Base-by-base conservation (phyloP, 768 basidiomycete genomes). In the Termitomyces heimii region DNA sequence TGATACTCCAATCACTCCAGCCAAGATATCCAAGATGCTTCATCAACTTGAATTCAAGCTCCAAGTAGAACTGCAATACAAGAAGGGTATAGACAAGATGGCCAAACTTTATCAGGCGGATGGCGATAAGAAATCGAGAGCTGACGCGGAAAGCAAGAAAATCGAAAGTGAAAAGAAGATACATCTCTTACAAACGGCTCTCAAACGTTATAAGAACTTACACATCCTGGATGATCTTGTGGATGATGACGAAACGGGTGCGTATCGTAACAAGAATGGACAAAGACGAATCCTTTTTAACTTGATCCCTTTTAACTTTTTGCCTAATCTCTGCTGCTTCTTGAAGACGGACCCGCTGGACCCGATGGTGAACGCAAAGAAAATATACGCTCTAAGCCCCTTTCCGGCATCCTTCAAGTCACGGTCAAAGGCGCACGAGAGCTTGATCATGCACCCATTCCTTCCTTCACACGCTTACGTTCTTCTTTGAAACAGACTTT, bases 31-130 rank as follows among this genome's bases (percentile, higher is more conserved):
- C 42, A 85, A 85, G 64, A 98, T 98, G 95, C 84, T 98, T 50
- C 95, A 98, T 73, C 95, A 98, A 72, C 86, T 99, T 60, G 95
- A 98, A 73, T 99, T 98, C 83, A 99, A 99, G 76, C 85, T 98
- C 55, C 92, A 96, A 71, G 93, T 99, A 62, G 97, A 99, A 74
- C 84, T 89, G 76, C 94, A 98, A 74, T 98, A 98, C 79, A 96
- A 95, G 79, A 83, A 88, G 70, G 97, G 97, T 42, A 97, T 98
- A 62, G 95, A 98, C 75, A 98, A 98, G 78, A 99, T 99, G 97
- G 91, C 88, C 37, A 95, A 91, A 72, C 80, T 98, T 32, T 98
- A 98, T 70, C 86, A 93, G 66, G 92, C 89, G 5, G 97, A 99
- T 66, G 96, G 95, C 54, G 97, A 99, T 77, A 96, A 96, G 82